Conservation (phyloP, 768 basidiomycete species). For the Phaffia australis region DNA sequence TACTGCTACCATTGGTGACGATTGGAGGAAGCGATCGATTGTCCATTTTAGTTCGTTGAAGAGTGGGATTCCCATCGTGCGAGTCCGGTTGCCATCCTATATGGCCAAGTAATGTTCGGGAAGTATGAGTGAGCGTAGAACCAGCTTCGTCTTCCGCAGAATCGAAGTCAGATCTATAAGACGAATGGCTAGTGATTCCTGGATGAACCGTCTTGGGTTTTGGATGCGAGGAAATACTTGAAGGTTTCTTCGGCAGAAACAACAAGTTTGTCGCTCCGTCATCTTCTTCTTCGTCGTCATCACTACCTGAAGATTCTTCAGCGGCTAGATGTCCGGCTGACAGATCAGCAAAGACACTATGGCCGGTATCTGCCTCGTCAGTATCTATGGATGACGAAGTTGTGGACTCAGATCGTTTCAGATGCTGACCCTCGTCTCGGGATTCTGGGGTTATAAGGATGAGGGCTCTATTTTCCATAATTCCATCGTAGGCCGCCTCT, state of each 20-base stretch:
- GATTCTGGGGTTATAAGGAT: too few species aligned
- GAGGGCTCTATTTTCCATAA: too few species aligned
- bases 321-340: too few species aligned
- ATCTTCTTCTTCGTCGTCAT: conserved; percentile 12
- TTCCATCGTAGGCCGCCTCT: too few species aligned
- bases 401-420: too few species aligned
- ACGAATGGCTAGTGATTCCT: neutral
- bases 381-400: too few species aligned
- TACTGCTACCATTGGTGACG: conserved; percentile 2
- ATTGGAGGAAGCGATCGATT: conserved; percentile 26
- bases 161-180: neutral
- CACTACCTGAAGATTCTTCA: neutral
- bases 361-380: too few species aligned
- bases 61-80: neutral
- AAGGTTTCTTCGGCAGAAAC: conserved; percentile 10
- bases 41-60: neutral
- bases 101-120: neutral
- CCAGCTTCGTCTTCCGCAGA: conserved; percentile 2
- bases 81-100: neutral
- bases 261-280: conserved; percentile 22
- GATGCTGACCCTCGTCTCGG: too few species aligned
- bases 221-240: neutral
- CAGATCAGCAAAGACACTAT: too few species aligned
- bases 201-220: neutral
- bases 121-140: neutral